Evolutionary conservation across 2,329 filamentous ascomycete species (phyloP).

Genomic region (Scedosporium aurantiacum): DNA sequence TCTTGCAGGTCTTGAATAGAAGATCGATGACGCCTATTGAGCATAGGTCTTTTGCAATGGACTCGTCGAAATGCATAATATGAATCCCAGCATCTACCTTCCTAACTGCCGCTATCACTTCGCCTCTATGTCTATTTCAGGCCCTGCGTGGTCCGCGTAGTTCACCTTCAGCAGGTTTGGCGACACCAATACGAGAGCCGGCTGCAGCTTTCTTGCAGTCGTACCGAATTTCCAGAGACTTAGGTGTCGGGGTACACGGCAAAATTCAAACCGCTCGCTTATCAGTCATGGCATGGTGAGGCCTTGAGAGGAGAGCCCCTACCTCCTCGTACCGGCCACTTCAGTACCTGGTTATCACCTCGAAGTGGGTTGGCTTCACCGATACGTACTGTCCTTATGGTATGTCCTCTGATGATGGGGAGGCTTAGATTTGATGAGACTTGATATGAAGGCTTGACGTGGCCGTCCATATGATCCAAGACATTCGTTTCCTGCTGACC

Average conservation of each 20-base stretch:
- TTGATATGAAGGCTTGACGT: no score
- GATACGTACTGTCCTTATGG: no score
- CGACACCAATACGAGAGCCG: background rate
- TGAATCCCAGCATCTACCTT: background rate
- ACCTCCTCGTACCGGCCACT: background rate
- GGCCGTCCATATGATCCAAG: no score
- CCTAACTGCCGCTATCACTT: background rate
- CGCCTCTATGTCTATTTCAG: background rate
- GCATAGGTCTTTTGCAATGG: background rate
- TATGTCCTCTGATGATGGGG: no score
- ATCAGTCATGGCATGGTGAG: background rate
- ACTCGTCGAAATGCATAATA: background rate
- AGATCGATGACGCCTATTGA: no score
- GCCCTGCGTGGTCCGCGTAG: background rate
- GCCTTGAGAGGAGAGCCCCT: background rate
- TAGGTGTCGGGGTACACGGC: background rate
- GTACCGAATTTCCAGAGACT: background rate
- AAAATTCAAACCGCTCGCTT: background rate
- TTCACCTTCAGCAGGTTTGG: background rate
- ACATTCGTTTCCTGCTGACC: no score
- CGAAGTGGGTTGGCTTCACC: no score
- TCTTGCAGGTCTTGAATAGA: no score
- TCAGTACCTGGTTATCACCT: no score
- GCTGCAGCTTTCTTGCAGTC: background rate
- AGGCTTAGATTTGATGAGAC: no score